Evolutionary conservation across 2,329 filamentous ascomycete genomes (phyloP).

Genomic region (Monilinia fructigena): DNA sequence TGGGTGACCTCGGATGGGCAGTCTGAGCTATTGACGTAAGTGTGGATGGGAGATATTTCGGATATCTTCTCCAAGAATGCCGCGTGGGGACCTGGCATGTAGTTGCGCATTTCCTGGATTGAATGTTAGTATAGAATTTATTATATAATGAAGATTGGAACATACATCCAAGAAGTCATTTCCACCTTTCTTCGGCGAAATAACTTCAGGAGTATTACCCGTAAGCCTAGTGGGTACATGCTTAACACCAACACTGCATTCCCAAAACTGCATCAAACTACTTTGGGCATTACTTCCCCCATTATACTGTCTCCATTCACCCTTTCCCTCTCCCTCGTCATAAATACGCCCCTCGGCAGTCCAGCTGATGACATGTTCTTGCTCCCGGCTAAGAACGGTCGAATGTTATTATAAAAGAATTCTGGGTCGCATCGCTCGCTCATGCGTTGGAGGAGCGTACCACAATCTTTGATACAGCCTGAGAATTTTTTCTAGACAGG

Average conservation of each 20-base stretch:
- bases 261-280: constrained; percentile 90
- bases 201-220: constrained; percentile 36
- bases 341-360: constrained; percentile 82
- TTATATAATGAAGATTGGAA: not conserved
- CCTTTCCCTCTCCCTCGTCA: constrained; percentile 66
- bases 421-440: constrained; percentile 84
- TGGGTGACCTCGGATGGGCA: constrained; percentile 45
- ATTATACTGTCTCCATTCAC: constrained; percentile 72
- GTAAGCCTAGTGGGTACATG: constrained; percentile 50
- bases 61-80: constrained; percentile 72
- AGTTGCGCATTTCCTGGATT: constrained; percentile 68
- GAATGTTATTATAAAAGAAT: constrained; percentile 84
- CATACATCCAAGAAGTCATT: constrained; percentile 33
- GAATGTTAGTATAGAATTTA: not conserved
- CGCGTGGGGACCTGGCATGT: constrained; percentile 87
- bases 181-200: constrained; percentile 23
- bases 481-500: constrained; percentile 64
- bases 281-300: constrained; percentile 93
- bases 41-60: constrained; percentile 69
- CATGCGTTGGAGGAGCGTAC: constrained; percentile 72
- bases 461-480: constrained; percentile 66
- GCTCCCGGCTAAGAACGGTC: constrained; percentile 85
- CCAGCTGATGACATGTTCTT: constrained; percentile 89
- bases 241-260: constrained; percentile 81
- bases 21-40: constrained; percentile 56